Conservation (phyloP, 306 rosid genomes). For the Cucurbita pepo region DNA sequence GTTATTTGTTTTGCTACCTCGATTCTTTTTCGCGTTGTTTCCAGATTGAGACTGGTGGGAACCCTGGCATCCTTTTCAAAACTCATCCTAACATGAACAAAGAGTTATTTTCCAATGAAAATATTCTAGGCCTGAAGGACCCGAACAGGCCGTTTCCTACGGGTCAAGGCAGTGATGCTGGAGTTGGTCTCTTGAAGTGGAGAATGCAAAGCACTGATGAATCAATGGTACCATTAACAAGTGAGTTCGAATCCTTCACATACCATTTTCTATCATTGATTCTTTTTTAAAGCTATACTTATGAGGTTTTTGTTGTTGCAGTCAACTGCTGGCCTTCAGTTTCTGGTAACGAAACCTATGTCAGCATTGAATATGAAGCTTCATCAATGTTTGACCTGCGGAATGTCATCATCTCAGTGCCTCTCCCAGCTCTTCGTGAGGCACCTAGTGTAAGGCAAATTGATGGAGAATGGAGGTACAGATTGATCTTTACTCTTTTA, state of each 20-base stretch:
- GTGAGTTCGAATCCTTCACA: constrained; percentile 30
- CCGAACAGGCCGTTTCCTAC: constrained; percentile 93
- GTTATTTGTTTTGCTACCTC: background rate
- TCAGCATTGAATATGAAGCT: constrained; percentile 90
- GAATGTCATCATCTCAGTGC: constrained; percentile 77
- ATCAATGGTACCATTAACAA: constrained; percentile 83
- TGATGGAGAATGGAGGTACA: constrained; percentile 96
- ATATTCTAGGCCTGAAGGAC: constrained; percentile 71
- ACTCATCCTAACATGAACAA: constrained; percentile 97
- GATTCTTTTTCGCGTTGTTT: constrained; percentile 9
- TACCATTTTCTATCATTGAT: background rate
- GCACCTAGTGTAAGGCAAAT: constrained; percentile 76
- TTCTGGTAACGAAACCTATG: constrained; percentile 93
- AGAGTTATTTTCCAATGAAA: constrained; percentile 71
- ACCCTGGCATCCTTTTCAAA: constrained; percentile 76
- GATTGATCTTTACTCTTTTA: background rate
- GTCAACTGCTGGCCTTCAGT: constrained; percentile 99
- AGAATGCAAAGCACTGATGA: constrained; percentile 93
- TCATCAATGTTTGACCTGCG: constrained; percentile 78
- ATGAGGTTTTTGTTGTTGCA: constrained; percentile 19
- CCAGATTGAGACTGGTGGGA: constrained; percentile 78
- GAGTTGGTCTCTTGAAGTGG: constrained; percentile 94
- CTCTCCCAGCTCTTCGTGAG: constrained; percentile 91
- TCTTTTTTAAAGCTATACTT: background rate
- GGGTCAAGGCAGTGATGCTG: constrained; percentile 72